A percentile compares a stretch with the other conserved stretches of the same genome.
Conservation (phyloP, 805 yeast genomes). For the Teunomyces pallodes region DNA sequence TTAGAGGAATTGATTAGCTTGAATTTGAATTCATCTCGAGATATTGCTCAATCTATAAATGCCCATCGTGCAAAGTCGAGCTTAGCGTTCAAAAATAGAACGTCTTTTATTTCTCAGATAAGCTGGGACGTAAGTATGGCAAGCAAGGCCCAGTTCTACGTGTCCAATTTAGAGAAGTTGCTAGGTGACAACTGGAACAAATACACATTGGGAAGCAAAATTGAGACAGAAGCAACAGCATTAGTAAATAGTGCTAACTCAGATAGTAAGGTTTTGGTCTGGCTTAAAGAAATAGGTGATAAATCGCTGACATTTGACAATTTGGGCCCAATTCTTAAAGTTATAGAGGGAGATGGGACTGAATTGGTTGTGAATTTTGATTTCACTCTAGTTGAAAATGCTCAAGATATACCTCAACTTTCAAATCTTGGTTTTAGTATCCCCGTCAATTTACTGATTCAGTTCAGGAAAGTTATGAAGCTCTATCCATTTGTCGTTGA, state of each 20-base stretch:
- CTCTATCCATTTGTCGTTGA: slow-evolving; percentile 58
- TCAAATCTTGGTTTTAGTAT: slow-evolving; percentile 50
- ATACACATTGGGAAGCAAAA: slow-evolving; percentile 52
- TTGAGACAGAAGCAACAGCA: slow-evolving; percentile 47
- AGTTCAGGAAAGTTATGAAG: slow-evolving; percentile 48
- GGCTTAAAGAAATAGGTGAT: slow-evolving; percentile 37
- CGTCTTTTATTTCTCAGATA: slow-evolving; percentile 2
- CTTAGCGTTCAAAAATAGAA: background rate
- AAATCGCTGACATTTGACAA: slow-evolving; percentile 6
- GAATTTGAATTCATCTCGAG: slow-evolving; percentile 1
- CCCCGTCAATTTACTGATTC: slow-evolving; percentile 50
- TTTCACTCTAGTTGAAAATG: slow-evolving; percentile 35
- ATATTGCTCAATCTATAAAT: background rate
- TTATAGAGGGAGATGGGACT: slow-evolving; percentile 11
- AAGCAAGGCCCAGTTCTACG: slow-evolving; percentile 24
- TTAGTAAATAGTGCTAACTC: slow-evolving; percentile 49
- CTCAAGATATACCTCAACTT: slow-evolving; percentile 55
- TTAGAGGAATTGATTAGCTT: slow-evolving; percentile 16
- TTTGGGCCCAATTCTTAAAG: slow-evolving; percentile 8
- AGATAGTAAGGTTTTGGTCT: slow-evolving; percentile 38
- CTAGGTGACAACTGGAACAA: slow-evolving; percentile 38
- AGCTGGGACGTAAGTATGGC: slow-evolving; percentile 11
- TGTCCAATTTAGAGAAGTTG: slow-evolving; percentile 17
- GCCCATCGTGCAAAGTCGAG: background rate
- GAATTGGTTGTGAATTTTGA: slow-evolving; percentile 52